Conservation (phyloP, 441 rosid genomes). For the Populus hybrid region DNA sequence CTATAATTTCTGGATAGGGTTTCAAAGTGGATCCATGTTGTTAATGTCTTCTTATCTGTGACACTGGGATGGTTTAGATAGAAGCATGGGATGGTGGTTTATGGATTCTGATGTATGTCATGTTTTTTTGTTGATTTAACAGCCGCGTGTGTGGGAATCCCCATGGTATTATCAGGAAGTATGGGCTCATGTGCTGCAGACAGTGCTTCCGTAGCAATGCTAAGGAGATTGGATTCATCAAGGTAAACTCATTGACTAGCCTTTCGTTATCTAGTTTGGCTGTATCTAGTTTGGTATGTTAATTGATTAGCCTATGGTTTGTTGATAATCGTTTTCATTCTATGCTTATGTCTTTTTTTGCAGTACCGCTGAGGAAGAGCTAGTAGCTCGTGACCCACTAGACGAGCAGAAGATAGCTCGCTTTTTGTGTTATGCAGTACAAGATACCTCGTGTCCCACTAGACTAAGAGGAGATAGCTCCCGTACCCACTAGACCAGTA, state of each 20-base stretch:
- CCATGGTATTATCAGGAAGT: slow-evolving; percentile 66
- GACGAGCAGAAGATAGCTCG: too few relatives aligned
- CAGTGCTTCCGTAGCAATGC: slow-evolving; percentile 85
- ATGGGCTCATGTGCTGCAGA: slow-evolving; percentile 76
- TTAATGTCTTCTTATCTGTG: neutral
- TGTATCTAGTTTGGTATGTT: neutral
- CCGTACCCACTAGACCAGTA: neutral
- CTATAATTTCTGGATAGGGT: neutral
- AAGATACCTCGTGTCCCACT: neutral
- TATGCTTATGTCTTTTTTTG: slow-evolving; percentile 8
- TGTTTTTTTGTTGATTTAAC: neutral
- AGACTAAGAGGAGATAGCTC: too few relatives aligned
- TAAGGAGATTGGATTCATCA: slow-evolving; percentile 73
- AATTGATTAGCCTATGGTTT: neutral
- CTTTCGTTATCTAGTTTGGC: too few relatives aligned
- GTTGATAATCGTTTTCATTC: neutral
- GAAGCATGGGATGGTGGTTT: neutral
- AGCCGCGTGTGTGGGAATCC: slow-evolving; percentile 83
- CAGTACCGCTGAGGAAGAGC: slow-evolving; percentile 49
- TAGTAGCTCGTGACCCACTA: neutral
- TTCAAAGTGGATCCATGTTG: neutral
- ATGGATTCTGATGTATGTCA: neutral
- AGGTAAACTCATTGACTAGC: slow-evolving; percentile 31
- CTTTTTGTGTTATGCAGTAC: slow-evolving; percentile 36
- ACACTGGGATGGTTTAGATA: neutral